Conservation (phyloP, 495 filamentous ascomycete genomes). For the Penicillium lividum region DNA sequence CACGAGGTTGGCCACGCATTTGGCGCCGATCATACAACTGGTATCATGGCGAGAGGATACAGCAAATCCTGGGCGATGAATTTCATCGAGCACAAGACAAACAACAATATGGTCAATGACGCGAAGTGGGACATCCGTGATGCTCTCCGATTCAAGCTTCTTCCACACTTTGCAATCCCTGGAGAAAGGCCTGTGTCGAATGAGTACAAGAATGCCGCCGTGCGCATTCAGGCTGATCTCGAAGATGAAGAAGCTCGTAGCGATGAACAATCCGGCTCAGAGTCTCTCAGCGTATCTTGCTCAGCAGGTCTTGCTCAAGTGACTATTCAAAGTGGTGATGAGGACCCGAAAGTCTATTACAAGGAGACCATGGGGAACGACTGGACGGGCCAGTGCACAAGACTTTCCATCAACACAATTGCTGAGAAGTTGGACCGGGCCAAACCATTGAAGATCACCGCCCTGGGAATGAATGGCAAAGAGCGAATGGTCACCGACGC, state of each 20-base stretch:
- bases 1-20: conserved; percentile 46
- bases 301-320: conserved; percentile 15
- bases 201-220: conserved; percentile 4
- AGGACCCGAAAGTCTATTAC: background rate
- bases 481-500: conserved; percentile 22
- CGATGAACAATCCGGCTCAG: background rate
- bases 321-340: conserved; percentile 5
- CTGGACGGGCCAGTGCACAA: background rate
- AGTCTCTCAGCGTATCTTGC: conserved; percentile 13
- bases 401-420: background rate
- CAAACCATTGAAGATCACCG: conserved; percentile 22
- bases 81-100: conserved; percentile 28
- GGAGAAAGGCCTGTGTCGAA: conserved; percentile 21
- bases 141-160: conserved; percentile 30
- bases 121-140: conserved; percentile 40
- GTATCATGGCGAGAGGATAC: conserved; percentile 43
- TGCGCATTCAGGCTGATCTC: conserved; percentile 7
- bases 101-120: conserved; percentile 21
- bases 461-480: conserved; percentile 14
- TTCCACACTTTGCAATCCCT: conserved; percentile 39
- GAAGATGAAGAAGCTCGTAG: background rate
- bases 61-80: conserved; percentile 38
- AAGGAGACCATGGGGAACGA: background rate
- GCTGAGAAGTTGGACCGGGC: conserved; percentile 14
- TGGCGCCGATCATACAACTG: conserved; percentile 35